Evolutionary conservation across 352 stramenopile species (phyloP).

Genomic region (Peronospora destructor): DNA sequence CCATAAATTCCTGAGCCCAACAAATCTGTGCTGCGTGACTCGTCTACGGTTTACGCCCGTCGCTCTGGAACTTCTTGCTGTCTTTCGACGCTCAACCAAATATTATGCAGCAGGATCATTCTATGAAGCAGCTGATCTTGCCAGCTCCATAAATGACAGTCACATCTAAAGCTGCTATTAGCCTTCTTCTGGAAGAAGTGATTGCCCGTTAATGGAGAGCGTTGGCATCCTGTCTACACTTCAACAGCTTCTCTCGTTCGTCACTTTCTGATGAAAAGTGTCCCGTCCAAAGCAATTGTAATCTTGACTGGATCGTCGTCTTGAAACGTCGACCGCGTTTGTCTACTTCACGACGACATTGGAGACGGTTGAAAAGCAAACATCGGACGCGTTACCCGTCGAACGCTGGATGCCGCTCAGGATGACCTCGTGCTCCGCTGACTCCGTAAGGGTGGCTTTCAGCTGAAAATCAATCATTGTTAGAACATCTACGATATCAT

Average conservation of each 20-base stretch:
- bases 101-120: too few relatives aligned
- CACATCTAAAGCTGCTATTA: conserved; percentile 11
- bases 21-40: conserved; percentile 23
- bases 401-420: conserved; percentile 39
- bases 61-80: conserved; percentile 9
- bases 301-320: conserved; percentile 22
- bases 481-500: conserved; percentile 24
- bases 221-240: conserved; percentile 11
- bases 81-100: conserved; percentile 19
- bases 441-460: too few relatives aligned
- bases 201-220: not conserved
- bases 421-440: not conserved
- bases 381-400: conserved; percentile 19
- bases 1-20: conserved; percentile 17
- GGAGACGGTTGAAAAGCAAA: conserved; percentile 35
- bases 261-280: conserved; percentile 11
- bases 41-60: conserved; percentile 7
- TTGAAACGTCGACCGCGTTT: conserved; percentile 23
- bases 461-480: too few relatives aligned
- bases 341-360: conserved; percentile 39
- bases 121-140: not conserved
- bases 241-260: conserved; percentile 43
- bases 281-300: conserved; percentile 2
- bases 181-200: conserved; percentile 27
- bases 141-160: not conserved